Base-by-base conservation (phyloP, 495 filamentous ascomycete genomes). In the Polyplosphaeria fusca region DNA sequence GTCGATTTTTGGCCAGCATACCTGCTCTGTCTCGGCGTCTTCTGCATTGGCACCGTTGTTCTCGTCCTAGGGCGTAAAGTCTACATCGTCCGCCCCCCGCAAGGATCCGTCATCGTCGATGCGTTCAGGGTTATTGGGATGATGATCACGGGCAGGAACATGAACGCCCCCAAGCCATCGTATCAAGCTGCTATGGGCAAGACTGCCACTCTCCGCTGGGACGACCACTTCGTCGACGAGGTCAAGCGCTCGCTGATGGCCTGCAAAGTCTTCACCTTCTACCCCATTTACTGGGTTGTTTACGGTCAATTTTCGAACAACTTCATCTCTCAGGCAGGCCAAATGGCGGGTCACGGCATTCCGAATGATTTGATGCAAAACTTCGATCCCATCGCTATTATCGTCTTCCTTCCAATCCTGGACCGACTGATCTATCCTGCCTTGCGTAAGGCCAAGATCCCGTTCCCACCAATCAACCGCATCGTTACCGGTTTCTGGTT, bases 291-390 rank as follows among this genome's bases (percentile, higher is more conserved):
- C 70, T 84, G 62, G 61, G 57, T 67, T 24, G 51, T 60, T 13
- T 65, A 58, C 32, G 41, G 39, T 13, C 64, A 66, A 18, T 60
- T 64, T 26, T 48, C 45, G 3, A 51, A 60, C 64, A 84, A 83
- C 70, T 79, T 84, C 57, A 74, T 82, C 58, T 76, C 79, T 12
- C 81, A 68, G 52, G 79, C 78, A 39, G 77, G 72, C 28, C 71
- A 77, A 63, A 82, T 82, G 79, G 16, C 70, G 0, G 73, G 73
- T 13, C 78, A 82, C 56, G 78, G 79, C 19, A 76, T 82, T 47
- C 79, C 79, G 51, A 91, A 91, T 74, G 87, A 91, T 60, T 74
- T 89, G 58, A 86, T 90, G 71, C 71, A 73, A 62, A 90, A 88
- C 76, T 83, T 91, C 68, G 86, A 90, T 68, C 81, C 87, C 3